Percentiles rank a stretch among this genome's conserved stretches.
These are phyloP conservation scores for Dictyostelium capitatum DNA, from an alignment of 78 protist species.

Conservation along the genomic window DNA sequence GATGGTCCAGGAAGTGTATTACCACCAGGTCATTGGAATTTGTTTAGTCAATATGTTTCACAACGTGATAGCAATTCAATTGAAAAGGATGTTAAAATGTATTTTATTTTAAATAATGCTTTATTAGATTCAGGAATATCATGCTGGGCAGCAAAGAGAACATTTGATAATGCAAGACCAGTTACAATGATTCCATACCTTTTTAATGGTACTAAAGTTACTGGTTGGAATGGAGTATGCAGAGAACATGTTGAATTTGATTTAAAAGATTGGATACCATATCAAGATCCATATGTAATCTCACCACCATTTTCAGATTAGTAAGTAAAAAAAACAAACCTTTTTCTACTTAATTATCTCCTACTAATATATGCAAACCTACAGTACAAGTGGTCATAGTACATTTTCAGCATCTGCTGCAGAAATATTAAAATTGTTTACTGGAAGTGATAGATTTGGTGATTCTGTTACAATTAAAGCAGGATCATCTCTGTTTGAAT, in stretches of 20 bases:
- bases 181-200: constrained; percentile 61
- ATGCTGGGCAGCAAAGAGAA: constrained; percentile 56
- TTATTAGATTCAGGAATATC: constrained; percentile 42
- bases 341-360: too few species aligned
- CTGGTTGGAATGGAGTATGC: constrained; percentile 56
- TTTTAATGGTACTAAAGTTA: not conserved
- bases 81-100: constrained; percentile 48
- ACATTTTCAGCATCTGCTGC: constrained; percentile 42
- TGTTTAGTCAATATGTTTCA: constrained; percentile 19
- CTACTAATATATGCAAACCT: too few species aligned
- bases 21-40: constrained; percentile 67
- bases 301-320: constrained; percentile 55
- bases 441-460: constrained; percentile 47
- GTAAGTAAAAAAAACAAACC: not conserved
- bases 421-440: constrained; percentile 23
- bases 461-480: constrained; percentile 10
- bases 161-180: constrained; percentile 51
- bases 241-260: constrained; percentile 18
- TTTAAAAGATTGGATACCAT: constrained; percentile 38
- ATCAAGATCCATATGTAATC: constrained; percentile 22
- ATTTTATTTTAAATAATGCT: constrained; percentile 52
- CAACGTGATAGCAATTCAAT: constrained; percentile 23
- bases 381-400: constrained; percentile 48
- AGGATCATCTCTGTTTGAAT: constrained; percentile 34
- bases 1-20: constrained; percentile 44